Evolutionary conservation across 225 moss, liverwort and hornwort species (phyloP), one percentile per base, ranked within the genome.

Genomic region (Asterella californica): DNA sequence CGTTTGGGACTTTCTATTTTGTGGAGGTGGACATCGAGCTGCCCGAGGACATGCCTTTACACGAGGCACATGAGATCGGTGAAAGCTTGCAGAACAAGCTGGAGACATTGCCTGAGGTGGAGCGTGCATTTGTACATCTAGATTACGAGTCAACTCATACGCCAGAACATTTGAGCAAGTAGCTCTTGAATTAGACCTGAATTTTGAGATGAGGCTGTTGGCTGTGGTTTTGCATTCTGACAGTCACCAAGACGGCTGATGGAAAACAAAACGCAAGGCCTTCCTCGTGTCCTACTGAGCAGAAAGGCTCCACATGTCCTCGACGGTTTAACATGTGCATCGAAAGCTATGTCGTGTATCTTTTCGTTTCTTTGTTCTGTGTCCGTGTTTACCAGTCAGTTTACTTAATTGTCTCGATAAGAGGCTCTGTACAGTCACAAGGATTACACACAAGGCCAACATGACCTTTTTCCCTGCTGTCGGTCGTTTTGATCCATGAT

Each of bases 21-120:
- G 93, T 91, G 59, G 91, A 92, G 90, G 92, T 96, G 84, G 94
- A 96, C 84, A 91, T 96, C 19, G 90, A 88, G 79, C 76, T 96
- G 50, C 90, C 90, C 0, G 91, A 89, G 75, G 76, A 91, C 6
- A 91, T 96, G 92, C 53, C 49, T 42, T 84, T 96, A 42, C 79
- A 83, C 80, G 92, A 90, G 17, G 94, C 96, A 21, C 96, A 94
- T 81, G 77, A 92, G 70, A 92, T 96, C 50, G 92, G 92, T 18
- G 92, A 96, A 82, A 42, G 76, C 65, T 72, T 96, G 69, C 96
- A 96, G 84, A 78, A 91, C 15, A 92, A 82, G 68, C 53, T 96
- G 49, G 96, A 96, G 84, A 60, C 29, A 17, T 74, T 96, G 76
- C 79, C 81, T 3, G 96, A 96, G 85, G 94, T 94, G 72, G 96